A percentile compares a stretch with the other conserved stretches of the same genome.
Evolutionary conservation across 2,329 filamentous ascomycete species (phyloP).

Genomic region (Xylariales sp.): DNA sequence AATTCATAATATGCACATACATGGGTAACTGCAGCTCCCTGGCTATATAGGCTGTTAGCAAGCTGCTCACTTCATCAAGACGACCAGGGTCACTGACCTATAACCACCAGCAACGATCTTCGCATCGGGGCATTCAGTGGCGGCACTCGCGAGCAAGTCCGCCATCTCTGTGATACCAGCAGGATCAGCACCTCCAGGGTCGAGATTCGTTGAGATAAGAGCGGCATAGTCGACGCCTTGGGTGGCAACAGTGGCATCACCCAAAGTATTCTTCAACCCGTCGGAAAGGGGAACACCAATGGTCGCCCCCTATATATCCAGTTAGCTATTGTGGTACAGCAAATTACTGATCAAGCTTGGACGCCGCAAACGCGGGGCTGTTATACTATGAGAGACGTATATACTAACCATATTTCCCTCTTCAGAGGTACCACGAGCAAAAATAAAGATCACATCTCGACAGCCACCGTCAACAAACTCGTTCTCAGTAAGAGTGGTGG

Average conservation of each 20-base stretch:
- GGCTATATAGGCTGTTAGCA: constrained; percentile 8
- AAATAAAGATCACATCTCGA: constrained; percentile 29
- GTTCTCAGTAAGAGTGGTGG: constrained; percentile 19
- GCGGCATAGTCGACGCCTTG: constrained; percentile 24
- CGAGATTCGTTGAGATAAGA: constrained; percentile 22
- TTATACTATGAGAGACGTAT: too few species aligned
- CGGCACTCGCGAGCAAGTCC: not conserved
- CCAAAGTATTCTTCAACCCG: constrained; percentile 15
- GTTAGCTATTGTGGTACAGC: too few species aligned
- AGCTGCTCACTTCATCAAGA: too few species aligned
- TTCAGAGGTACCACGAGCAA: constrained; percentile 4
- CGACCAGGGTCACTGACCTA: constrained; percentile 7
- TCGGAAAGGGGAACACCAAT: constrained; percentile 16
- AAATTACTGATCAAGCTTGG: too few species aligned
- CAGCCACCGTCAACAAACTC: constrained; percentile 32
- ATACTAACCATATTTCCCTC: constrained; percentile 6
- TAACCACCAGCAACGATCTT: constrained; percentile 5
- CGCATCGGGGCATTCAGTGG: not conserved
- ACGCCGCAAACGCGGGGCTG: too few species aligned
- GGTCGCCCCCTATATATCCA: constrained; percentile 2
- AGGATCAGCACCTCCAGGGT: constrained; percentile 22
- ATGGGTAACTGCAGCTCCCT: constrained; percentile 30
- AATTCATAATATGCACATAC: too few species aligned
- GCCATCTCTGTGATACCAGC: constrained; percentile 19
- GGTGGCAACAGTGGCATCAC: constrained; percentile 15